Conservation (phyloP, 495 filamentous ascomycete species). For the Hypoxylon lienhwacheense region DNA sequence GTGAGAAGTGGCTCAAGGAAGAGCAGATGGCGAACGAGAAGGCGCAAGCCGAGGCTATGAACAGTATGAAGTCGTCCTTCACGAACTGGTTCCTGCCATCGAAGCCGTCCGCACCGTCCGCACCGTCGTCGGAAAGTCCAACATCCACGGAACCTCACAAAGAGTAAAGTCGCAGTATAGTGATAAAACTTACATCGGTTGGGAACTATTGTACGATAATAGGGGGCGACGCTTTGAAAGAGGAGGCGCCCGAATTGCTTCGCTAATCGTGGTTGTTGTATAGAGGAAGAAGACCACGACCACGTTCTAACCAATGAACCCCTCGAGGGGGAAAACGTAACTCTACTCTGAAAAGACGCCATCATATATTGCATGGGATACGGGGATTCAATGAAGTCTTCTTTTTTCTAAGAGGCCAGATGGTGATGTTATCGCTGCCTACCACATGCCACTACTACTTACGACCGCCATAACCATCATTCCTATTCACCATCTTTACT, state of each 20-base stretch:
- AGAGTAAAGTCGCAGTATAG: no score
- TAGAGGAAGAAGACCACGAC: no score
- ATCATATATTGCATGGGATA: slow-evolving; percentile 23
- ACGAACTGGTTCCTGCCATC: slow-evolving; percentile 50
- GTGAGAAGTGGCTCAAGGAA: slow-evolving; percentile 90
- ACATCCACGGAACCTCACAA: no score
- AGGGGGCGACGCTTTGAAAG: neutral
- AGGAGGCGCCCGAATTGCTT: slow-evolving; percentile 7
- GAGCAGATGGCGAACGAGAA: slow-evolving; percentile 84
- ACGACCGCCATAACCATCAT: no score
- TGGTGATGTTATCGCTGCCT: no score
- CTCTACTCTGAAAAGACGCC: slow-evolving; percentile 26
- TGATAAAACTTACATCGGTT: no score
- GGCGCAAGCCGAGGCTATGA: slow-evolving; percentile 84
- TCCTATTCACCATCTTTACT: no score
- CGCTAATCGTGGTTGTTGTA: no score
- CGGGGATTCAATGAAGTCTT: slow-evolving; percentile 13
- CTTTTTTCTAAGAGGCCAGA: no score
- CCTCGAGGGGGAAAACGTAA: slow-evolving; percentile 16
- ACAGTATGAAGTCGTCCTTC: slow-evolving; percentile 65
- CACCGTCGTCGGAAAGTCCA: no score
- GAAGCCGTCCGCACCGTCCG: slow-evolving; percentile 14
- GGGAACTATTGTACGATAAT: no score
- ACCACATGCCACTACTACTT: no score
- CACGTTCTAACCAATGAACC: neutral